Evolutionary conservation across 371 early-diverging fungal genomes (phyloP).

Genomic region (Mucor indicus): DNA sequence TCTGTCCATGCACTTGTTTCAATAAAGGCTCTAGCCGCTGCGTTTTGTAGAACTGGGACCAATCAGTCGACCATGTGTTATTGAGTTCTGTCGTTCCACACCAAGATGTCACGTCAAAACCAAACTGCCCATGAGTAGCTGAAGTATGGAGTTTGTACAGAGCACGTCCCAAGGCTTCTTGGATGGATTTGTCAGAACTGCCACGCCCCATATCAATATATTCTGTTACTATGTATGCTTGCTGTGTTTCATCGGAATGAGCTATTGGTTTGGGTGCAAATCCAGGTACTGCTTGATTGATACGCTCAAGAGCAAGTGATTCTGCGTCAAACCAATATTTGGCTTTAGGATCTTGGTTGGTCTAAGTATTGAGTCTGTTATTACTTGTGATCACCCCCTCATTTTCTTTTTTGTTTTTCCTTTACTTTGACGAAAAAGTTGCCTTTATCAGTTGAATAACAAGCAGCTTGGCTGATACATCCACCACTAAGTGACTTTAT

Average conservation of each 20-base stretch:
- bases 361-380: background rate
- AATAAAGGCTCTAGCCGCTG: constrained; percentile 25
- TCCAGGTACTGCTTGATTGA: constrained; percentile 9
- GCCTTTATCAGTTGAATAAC: constrained; percentile 16
- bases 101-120: constrained; percentile 27
- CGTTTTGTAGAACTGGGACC: constrained; percentile 23
- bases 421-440: constrained; percentile 18
- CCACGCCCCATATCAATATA: constrained; percentile 3
- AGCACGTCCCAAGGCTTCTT: constrained; percentile 1
- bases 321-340: constrained; percentile 14
- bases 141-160: constrained; percentile 19
- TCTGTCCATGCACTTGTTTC: constrained; percentile 3
- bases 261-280: constrained; percentile 13
- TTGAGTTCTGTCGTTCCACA: constrained; percentile 32
- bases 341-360: constrained; percentile 5
- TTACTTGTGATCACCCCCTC: too few species aligned
- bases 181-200: background rate
- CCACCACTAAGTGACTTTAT: constrained; percentile 12
- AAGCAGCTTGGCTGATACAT: constrained; percentile 12
- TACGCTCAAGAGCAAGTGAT: constrained; percentile 11
- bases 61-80: constrained; percentile 22
- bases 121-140: constrained; percentile 15
- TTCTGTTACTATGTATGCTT: constrained; percentile 13
- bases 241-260: background rate
- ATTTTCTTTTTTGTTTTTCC: background rate